Evolutionary conservation across 2,329 filamentous ascomycete species (phyloP).

Genomic region (Fusarium burgessii): DNA sequence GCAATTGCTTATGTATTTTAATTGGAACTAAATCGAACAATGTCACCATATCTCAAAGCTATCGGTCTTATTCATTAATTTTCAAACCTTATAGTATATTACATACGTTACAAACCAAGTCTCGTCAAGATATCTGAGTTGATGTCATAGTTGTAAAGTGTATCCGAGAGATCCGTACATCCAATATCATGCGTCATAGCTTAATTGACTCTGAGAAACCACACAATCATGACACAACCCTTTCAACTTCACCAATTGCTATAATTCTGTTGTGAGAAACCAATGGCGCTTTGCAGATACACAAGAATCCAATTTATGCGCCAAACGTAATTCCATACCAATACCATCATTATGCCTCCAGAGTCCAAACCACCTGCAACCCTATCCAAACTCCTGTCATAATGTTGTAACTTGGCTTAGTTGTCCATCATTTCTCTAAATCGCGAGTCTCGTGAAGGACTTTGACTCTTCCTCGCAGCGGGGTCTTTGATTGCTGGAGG

Average conservation of each 20-base stretch:
- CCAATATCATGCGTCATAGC: conserved; percentile 12
- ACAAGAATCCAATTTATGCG: background rate
- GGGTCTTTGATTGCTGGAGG: conserved; percentile 54
- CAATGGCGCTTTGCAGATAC: conserved; percentile 3
- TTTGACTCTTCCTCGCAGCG: conserved; percentile 57
- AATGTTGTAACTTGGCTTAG: conserved; percentile 28
- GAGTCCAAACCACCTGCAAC: no score
- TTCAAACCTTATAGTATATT: background rate
- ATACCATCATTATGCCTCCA: background rate
- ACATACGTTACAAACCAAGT: background rate
- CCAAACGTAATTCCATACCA: background rate
- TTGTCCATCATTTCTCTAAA: conserved; percentile 68
- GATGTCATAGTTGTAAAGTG: background rate
- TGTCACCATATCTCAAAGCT: no score
- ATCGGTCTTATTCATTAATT: background rate
- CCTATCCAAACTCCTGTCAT: background rate
- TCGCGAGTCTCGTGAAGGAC: conserved; percentile 67
- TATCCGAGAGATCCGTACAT: background rate
- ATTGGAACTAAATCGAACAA: background rate
- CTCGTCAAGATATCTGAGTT: background rate
- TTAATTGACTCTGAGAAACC: background rate
- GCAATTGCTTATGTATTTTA: background rate
- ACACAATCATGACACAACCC: background rate
- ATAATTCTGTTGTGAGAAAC: background rate
- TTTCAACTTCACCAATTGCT: background rate